Conservation (phyloP, 345 rosid species). For the Salix purpurea region DNA sequence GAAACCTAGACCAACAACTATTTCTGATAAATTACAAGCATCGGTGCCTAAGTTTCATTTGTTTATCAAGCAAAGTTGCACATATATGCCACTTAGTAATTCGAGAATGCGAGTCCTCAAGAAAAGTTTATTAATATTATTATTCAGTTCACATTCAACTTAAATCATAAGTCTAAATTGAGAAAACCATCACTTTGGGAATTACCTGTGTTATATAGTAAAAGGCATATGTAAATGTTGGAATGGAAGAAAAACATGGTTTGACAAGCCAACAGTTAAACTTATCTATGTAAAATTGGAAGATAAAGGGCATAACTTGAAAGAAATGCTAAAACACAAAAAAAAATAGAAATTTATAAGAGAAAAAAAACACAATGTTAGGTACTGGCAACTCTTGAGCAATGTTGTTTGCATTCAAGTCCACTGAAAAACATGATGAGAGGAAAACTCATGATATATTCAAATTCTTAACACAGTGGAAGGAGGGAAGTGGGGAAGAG, state of each 20-base stretch:
- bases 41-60: neutral
- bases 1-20: neutral
- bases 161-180: neutral
- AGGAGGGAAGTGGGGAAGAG: neutral
- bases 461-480: neutral
- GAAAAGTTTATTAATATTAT: neutral
- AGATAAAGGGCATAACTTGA: neutral
- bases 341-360: neutral
- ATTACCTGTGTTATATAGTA: neutral
- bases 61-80: neutral
- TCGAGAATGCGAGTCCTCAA: neutral
- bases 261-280: neutral
- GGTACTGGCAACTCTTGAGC: neutral
- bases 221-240: neutral
- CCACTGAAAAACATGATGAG: neutral
- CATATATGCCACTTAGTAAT: neutral
- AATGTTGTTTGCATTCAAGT: neutral
- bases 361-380: neutral
- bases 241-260: neutral
- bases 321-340: neutral
- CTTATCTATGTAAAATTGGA: neutral
- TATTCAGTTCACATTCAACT: neutral
- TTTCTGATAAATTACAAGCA: neutral
- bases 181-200: neutral
- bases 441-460: neutral